Base-by-base conservation (phyloP, 305 asterid genomes). In the Fraxinus dipetala region DNA sequence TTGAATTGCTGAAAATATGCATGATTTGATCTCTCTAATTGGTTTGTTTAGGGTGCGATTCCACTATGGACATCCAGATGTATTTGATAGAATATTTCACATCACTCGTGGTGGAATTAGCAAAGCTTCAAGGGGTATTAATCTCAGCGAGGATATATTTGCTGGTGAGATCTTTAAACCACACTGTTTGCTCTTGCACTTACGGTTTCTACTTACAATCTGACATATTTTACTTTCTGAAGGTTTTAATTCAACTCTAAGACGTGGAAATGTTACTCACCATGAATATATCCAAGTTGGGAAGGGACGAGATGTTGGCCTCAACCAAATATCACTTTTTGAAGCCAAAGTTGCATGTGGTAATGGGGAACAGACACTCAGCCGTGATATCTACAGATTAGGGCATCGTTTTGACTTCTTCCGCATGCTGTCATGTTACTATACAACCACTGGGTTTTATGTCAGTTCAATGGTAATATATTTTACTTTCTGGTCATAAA, bases 321-420 rank as follows among this genome's bases (percentile, higher is more conserved):
- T 96, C 76, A 96, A 96, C 90, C 99, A 96, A 86, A 96, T 96
- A 83, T 94, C 98, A 77, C 98, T 94, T 84, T 96, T 96, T 87
- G 99, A 96, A 87, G 98, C 99, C 77, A 96, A 96, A 91, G 99
- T 96, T 84, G 98, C 99, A 30, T 96, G 99, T 83, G 99, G 99
- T 83, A 96, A 96, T 81, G 99, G 98, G 84, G 99, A 94, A 89
- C 99, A 96, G 95, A 90, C 93, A 6, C 95, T 96, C 79, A 94
- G 98, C 90, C 98, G 99, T 82, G 99, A 96, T 85, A 82, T 96
- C 84, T 96, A 96, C 94, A 90, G 99, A 91, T 86, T 96, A 87
- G 99, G 99, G 26, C 99, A 96, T 79, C 98, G 99, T 80, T 96
- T 96, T 78, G 99, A 96, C 88, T 96, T 96, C 91, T 96, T 96